Conservation (phyloP, 768 basidiomycete species). For the Gloeostereum incarnatum region DNA sequence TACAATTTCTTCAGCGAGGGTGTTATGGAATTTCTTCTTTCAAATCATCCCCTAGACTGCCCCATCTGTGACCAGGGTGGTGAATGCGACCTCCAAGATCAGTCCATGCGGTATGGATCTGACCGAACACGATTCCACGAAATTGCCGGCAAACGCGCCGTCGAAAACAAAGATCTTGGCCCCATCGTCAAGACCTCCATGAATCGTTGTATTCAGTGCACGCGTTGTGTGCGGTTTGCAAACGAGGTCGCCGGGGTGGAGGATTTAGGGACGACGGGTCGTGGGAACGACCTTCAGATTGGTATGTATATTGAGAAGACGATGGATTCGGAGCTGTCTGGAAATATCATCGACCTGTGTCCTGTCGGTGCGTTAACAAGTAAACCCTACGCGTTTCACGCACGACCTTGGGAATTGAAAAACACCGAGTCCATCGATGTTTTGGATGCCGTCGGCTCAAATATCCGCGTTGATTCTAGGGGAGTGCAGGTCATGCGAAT, state of each 20-base stretch:
- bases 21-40: constrained; percentile 97
- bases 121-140: constrained; percentile 98
- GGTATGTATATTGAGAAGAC: constrained; percentile 97
- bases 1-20: constrained; percentile 57
- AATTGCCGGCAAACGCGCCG: constrained; percentile 94
- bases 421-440: constrained; percentile 96
- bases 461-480: constrained; percentile 93
- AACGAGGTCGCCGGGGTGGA: constrained; percentile 99
- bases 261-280: constrained; percentile 92
- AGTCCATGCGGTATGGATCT: constrained; percentile 98
- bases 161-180: constrained; percentile 97
- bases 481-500: constrained; percentile 97
- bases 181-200: constrained; percentile 98
- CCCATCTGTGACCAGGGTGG: constrained; percentile 99
- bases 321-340: constrained; percentile 95
- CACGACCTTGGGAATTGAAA: constrained; percentile 98
- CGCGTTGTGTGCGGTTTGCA: constrained; percentile 96
- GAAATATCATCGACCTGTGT: constrained; percentile 95
- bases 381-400: constrained; percentile 97
- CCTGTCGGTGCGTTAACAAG: constrained; percentile 97
- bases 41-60: constrained; percentile 98
- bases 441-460: constrained; percentile 90
- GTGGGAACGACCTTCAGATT: constrained; percentile 98
- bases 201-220: constrained; percentile 99
- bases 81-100: constrained; percentile 97